Base-by-base conservation (phyloP, 331 rosid species). In the Cucumis variabilis region DNA sequence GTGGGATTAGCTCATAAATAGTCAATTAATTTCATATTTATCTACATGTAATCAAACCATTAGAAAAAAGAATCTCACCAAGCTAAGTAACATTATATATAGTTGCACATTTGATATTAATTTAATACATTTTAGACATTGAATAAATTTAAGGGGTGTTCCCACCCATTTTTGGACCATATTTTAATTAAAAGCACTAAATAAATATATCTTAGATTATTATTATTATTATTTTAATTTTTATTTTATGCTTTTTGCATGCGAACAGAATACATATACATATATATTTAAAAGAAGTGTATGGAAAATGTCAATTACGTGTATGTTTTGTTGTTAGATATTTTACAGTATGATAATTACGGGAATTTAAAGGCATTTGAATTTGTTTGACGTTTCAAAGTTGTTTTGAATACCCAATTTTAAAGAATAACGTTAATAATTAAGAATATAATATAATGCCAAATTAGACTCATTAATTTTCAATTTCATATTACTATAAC, bases 11-110 rank as follows among this genome's bases (percentile, higher is more conserved):
- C 21, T 27, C 48, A 30, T 71, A 71, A 5, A 17, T 30, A n/a
- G 48, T 71, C 48, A 72, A 33, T 72, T 72, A 72, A 33, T 72
- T 72, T 72, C 24, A 72, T 33, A 72, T 72, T 72, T 20, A 72
- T 72, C 77, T 72, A 72, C 24, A 2, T 72, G 8, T 72, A 15
- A 72, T 2, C 33, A 27, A 33, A 27, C 14, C 28, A 14, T 69
- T 69, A 9, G 28, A 27, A 33, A 25, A 67, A 67, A 67, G 25
- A 12, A 25, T 66, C 6, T n/a, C 25, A 23, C 69, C 69, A 33
- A 33, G 37, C 37, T 33, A 63, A 63, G 7, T n/a, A 66, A 27
- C 75, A 20, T 27, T 24, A 69, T 13, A 69, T 24, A 69, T 25
- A 69, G 41, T 69, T 69, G 37, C 74, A 69, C 46, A 41, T 13